Percentiles rank a stretch among this genome's conserved stretches.
Evolutionary conservation across 805 yeast genomes (phyloP).

Genomic region (Teunomyces atbi): DNA sequence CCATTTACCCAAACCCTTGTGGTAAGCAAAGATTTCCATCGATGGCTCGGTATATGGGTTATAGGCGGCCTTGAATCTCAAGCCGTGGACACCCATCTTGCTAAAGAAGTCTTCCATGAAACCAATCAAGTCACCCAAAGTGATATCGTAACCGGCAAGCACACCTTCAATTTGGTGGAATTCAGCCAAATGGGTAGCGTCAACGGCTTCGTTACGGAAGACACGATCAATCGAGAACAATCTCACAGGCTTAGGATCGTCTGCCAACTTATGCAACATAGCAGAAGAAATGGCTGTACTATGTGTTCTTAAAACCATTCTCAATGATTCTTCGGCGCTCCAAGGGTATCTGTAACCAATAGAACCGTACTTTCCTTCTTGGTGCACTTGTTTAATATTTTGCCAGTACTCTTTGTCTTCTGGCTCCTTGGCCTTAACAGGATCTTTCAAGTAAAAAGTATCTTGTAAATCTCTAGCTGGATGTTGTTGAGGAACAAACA

Average conservation of each 20-base stretch:
- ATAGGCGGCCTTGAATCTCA: slow-evolving; percentile 97
- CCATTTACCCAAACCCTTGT: slow-evolving; percentile 92
- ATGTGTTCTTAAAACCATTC: slow-evolving; percentile 94
- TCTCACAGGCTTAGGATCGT: slow-evolving; percentile 85
- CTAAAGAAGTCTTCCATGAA: slow-evolving; percentile 97
- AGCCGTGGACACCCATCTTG: slow-evolving; percentile 94
- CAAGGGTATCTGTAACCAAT: slow-evolving; percentile 98
- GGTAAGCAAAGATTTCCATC: slow-evolving; percentile 96
- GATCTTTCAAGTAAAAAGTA: slow-evolving; percentile 96
- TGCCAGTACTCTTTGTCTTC: slow-evolving; percentile 76
- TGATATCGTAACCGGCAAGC: slow-evolving; percentile 90
- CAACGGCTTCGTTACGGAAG: slow-evolving; percentile 99
- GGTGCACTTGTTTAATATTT: slow-evolving; percentile 79
- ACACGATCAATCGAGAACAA: slow-evolving; percentile 96
- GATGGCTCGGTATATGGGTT: slow-evolving; percentile 99
- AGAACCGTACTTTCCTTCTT: slow-evolving; percentile 87
- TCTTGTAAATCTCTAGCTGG: slow-evolving; percentile 99
- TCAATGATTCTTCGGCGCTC: slow-evolving; percentile 86
- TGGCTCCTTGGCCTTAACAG: slow-evolving; percentile 76
- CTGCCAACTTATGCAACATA: slow-evolving; percentile 83
- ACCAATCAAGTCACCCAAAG: slow-evolving; percentile 94
- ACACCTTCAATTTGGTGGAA: slow-evolving; percentile 99
- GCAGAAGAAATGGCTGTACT: slow-evolving; percentile 92
- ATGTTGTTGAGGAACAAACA: slow-evolving; percentile 98
- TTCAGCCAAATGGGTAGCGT: slow-evolving; percentile 98